These are phyloP conservation scores for Rhizoclosmatium hyalinum DNA, from an alignment of 371 early-diverging fungal genomes.

Conservation along the genomic window DNA sequence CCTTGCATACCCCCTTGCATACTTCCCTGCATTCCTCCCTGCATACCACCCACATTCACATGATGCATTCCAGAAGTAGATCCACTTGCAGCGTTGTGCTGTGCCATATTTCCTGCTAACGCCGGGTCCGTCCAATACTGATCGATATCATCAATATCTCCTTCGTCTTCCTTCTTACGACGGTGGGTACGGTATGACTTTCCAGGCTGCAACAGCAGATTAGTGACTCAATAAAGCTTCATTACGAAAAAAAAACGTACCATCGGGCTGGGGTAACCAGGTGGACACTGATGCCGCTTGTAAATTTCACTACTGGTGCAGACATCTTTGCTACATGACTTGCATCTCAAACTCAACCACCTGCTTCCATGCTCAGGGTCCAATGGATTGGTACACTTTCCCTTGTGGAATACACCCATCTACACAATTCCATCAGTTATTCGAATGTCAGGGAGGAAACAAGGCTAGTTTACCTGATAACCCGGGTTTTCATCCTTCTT, in stretches of 20 bases:
- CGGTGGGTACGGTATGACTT: slow-evolving; percentile 32
- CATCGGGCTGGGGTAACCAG: slow-evolving; percentile 31
- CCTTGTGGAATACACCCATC: slow-evolving; percentile 35
- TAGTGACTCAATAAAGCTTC: background rate
- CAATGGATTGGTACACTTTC: slow-evolving; percentile 32
- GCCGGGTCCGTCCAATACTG: slow-evolving; percentile 29
- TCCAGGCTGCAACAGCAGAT: slow-evolving; percentile 13
- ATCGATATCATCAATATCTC: slow-evolving; percentile 28
- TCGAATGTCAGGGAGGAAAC: background rate
- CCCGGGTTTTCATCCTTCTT: slow-evolving; percentile 32
- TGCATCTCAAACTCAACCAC: slow-evolving; percentile 38
- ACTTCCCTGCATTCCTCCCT: background rate
- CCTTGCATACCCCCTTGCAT: background rate
- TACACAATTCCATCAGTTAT: background rate
- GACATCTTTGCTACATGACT: slow-evolving; percentile 35
- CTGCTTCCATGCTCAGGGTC: slow-evolving; percentile 37
- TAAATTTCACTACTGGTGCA: slow-evolving; percentile 38
- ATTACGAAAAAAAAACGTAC: background rate
- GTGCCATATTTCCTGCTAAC: background rate
- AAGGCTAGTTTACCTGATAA: slow-evolving; percentile 24
- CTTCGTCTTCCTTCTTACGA: slow-evolving; percentile 33
- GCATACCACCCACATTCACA: background rate
- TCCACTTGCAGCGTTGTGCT: background rate
- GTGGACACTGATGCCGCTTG: slow-evolving; percentile 39
- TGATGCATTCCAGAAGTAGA: background rate